A percentile compares a stretch with the other conserved stretches of the same genome.
These are phyloP conservation scores for Pythium coloratum DNA, from an alignment of 352 stramenopile species.

Conservation along the genomic window DNA sequence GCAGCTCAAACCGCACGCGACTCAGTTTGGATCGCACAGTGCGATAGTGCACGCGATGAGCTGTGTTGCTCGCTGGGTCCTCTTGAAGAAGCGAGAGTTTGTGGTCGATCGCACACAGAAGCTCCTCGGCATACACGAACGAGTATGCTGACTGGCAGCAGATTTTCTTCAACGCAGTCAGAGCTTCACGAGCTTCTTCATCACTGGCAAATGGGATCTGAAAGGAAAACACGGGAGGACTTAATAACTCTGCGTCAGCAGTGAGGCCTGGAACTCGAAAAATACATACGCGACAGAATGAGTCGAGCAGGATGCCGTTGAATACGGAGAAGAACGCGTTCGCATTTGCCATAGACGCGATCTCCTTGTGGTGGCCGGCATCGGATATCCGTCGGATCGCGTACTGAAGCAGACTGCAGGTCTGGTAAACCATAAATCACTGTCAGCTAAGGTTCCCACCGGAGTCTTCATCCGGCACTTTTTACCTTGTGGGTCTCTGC, in stretches of 20 bases:
- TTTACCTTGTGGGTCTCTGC: slow-evolving; percentile 82
- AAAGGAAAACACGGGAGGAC: not conserved
- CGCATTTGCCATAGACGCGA: slow-evolving; percentile 81
- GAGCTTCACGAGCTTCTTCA: slow-evolving; percentile 73
- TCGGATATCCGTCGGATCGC: slow-evolving; percentile 85
- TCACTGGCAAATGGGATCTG: slow-evolving; percentile 84
- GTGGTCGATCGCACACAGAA: slow-evolving; percentile 71
- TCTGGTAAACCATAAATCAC: slow-evolving; percentile 31
- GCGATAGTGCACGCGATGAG: slow-evolving; percentile 42
- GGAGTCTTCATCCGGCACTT: not conserved
- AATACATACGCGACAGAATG: slow-evolving; percentile 59
- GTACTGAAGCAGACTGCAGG: slow-evolving; percentile 82
- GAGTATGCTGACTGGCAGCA: slow-evolving; percentile 86
- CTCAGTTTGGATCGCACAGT: slow-evolving; percentile 71
- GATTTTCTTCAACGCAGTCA: slow-evolving; percentile 77
- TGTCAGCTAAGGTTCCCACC: too few relatives aligned
- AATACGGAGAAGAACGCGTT: slow-evolving; percentile 88
- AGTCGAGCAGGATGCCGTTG: slow-evolving; percentile 74
- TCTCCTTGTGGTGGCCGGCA: slow-evolving; percentile 86
- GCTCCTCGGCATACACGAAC: slow-evolving; percentile 77
- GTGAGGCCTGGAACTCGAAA: not conserved
- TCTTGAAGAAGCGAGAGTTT: slow-evolving; percentile 63
- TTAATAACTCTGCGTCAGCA: not conserved
- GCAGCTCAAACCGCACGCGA: slow-evolving; percentile 72
- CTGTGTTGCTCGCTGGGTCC: slow-evolving; percentile 28